Percentiles rank a stretch among this genome's conserved stretches.
Conservation (phyloP, 371 early-diverging fungal species). For the Funneliformis caledonium region DNA sequence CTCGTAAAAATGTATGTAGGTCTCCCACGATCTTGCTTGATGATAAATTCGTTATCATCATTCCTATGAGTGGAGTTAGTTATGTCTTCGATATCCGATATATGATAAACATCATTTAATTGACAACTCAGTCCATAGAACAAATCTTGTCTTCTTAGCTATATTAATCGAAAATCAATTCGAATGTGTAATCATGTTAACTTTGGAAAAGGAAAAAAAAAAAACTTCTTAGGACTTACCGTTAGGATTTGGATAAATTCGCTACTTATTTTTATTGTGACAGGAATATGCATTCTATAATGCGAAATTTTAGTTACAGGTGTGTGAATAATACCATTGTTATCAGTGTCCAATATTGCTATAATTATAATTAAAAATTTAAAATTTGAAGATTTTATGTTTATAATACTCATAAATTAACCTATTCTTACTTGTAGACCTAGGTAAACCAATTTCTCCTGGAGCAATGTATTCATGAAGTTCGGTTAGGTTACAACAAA, state of each 20-base stretch:
- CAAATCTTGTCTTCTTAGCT: conserved; percentile 67
- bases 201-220: neutral
- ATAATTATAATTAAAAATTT: neutral
- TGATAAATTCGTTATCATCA: conserved; percentile 75
- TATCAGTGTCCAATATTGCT: conserved; percentile 72
- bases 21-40: conserved; percentile 76
- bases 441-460: conserved; percentile 78
- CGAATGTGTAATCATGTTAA: neutral
- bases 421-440: conserved; percentile 60
- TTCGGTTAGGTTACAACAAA: conserved; percentile 70
- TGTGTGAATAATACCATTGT: conserved; percentile 61
- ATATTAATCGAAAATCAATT: conserved; percentile 35
- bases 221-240: conserved; percentile 43
- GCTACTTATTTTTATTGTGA: conserved; percentile 78
- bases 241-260: conserved; percentile 83
- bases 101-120: conserved; percentile 86
- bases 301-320: conserved; percentile 70
- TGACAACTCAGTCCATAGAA: conserved; percentile 71
- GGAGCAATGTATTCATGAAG: conserved; percentile 72
- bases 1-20: conserved; percentile 72
- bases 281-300: conserved; percentile 68
- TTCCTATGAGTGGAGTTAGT: conserved; percentile 59
- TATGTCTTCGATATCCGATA: conserved; percentile 85
- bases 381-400: neutral
- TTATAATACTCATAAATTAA: neutral